These are phyloP conservation scores for Intubia oerlemansii DNA, from an alignment of 2,329 filamentous ascomycete genomes.

Conservation along the genomic window DNA sequence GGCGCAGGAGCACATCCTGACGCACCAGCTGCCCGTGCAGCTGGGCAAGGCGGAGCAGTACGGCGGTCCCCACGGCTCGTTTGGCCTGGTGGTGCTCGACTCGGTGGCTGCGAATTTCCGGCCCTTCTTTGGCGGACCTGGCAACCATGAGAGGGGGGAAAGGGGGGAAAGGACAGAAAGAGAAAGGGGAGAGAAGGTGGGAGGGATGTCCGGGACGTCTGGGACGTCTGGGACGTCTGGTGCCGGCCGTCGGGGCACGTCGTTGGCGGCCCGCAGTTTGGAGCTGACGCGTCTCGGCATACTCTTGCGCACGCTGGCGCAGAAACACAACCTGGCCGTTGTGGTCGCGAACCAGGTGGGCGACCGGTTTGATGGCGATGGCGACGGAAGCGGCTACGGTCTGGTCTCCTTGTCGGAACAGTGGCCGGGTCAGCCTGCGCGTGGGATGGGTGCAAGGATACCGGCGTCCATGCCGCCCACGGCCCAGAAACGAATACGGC, in stretches of 20 bases:
- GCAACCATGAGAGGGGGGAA: no score
- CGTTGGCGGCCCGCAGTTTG: constrained; percentile 41
- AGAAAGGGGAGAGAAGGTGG: constrained; percentile 11
- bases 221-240: no score
- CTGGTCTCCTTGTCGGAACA: constrained; percentile 3
- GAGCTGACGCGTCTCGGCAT: constrained; percentile 62
- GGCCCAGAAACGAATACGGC: constrained; percentile 5
- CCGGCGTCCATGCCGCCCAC: constrained; percentile 1
- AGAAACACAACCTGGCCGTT: constrained; percentile 53
- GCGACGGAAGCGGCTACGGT: neutral
- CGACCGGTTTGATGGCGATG: constrained; percentile 43
- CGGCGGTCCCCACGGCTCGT: constrained; percentile 16
- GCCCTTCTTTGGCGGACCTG: constrained; percentile 56
- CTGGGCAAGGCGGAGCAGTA: constrained; percentile 42
- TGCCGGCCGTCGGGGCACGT: constrained; percentile 8
- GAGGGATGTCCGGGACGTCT: no score
- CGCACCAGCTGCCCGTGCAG: constrained; percentile 72
- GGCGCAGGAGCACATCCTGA: constrained; percentile 83
- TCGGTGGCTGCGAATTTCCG: constrained; percentile 91
- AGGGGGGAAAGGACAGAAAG: no score
- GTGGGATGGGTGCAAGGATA: no score
- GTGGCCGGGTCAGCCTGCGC: no score
- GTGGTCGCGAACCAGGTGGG: constrained; percentile 93
- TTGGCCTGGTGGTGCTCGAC: constrained; percentile 73
- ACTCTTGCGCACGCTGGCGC: constrained; percentile 55